These are phyloP conservation scores for Coemansia sp. DNA, from an alignment of 192 early-diverging fungal species.

Conservation along the genomic window DNA sequence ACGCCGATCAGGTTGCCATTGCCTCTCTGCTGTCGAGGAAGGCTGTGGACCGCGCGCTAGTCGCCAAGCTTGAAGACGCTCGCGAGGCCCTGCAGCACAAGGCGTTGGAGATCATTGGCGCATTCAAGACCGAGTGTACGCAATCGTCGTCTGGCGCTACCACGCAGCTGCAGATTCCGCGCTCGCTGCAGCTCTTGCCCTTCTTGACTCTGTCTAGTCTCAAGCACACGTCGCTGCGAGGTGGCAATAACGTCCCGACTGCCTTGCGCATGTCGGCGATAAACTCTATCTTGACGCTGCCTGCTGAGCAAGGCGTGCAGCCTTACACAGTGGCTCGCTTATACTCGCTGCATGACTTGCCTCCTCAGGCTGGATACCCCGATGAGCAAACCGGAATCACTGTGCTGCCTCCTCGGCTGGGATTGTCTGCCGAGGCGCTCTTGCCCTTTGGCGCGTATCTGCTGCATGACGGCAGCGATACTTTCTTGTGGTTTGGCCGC, in stretches of 20 bases:
- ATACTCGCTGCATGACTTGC: slow-evolving; percentile 85
- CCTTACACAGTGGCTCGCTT: slow-evolving; percentile 75
- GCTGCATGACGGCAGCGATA: slow-evolving; percentile 79
- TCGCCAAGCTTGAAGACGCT: slow-evolving; percentile 90
- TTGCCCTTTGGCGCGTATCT: slow-evolving; percentile 86
- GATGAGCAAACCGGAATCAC: slow-evolving; percentile 59
- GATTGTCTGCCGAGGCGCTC: slow-evolving; percentile 83
- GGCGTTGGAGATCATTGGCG: slow-evolving; percentile 82
- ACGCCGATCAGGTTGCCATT: slow-evolving; percentile 85
- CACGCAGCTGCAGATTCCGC: slow-evolving; percentile 79
- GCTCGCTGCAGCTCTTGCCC: slow-evolving; percentile 86
- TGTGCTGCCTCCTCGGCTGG: slow-evolving; percentile 76
- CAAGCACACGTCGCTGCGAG: slow-evolving; percentile 74
- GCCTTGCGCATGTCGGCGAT: slow-evolving; percentile 84
- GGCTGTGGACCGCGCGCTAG: slow-evolving; percentile 85
- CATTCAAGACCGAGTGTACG: slow-evolving; percentile 84
- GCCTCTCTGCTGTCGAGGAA: slow-evolving; percentile 85
- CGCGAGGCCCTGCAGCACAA: slow-evolving; percentile 90
- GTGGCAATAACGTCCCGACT: slow-evolving; percentile 69
- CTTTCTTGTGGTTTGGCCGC: slow-evolving; percentile 89
- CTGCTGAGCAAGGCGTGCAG: slow-evolving; percentile 73
- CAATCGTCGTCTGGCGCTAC: slow-evolving; percentile 70
- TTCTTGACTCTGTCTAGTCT: slow-evolving; percentile 78
- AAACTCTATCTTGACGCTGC: slow-evolving; percentile 79
- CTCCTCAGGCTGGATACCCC: slow-evolving; percentile 55